A percentile compares a stretch with the other conserved stretches of the same genome.
phyloP scores from a whole-genome alignment of 345 rosid species.

The Clausena lansium region DNA sequence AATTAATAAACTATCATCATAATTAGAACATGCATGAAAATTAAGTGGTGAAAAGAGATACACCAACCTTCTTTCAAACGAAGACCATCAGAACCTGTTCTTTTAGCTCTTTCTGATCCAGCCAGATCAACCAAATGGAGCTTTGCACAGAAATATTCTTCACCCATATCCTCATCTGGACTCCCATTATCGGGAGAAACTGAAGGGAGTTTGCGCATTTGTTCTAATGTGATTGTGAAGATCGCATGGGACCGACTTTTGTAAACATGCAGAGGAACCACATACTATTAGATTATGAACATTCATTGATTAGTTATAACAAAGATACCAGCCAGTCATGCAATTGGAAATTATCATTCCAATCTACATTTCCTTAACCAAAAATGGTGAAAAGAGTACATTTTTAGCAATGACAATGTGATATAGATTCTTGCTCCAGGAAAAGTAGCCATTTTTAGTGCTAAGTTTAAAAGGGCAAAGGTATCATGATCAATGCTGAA shows the following conservation, averaged over 20 bases:
- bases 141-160: constrained; percentile 77
- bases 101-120: constrained; percentile 87
- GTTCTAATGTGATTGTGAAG: constrained; percentile 87
- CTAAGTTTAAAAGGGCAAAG: background rate
- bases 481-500: background rate
- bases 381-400: background rate
- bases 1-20: constrained; percentile 12
- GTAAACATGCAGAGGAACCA: constrained; percentile 35
- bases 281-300: constrained; percentile 25
- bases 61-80: constrained; percentile 73
- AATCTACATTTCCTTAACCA: background rate
- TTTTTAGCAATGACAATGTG: constrained; percentile 6
- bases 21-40: background rate
- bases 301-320: constrained; percentile 8
- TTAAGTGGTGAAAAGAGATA: constrained; percentile 15
- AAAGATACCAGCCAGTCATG: constrained; percentile 10
- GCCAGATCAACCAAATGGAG: constrained; percentile 88
- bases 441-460: background rate
- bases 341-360: constrained; percentile 6
- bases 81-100: constrained; percentile 81
- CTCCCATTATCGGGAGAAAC: constrained; percentile 39
- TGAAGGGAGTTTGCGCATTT: constrained; percentile 55
- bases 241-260: constrained; percentile 90
- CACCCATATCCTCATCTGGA: constrained; percentile 54
- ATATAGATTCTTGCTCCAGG: background rate